A percentile compares a stretch with the other conserved stretches of the same genome.
Evolutionary conservation across 225 moss, liverwort and hornwort genomes (phyloP).

Genomic region (Bryoerythrophyllum caledonicum): DNA sequence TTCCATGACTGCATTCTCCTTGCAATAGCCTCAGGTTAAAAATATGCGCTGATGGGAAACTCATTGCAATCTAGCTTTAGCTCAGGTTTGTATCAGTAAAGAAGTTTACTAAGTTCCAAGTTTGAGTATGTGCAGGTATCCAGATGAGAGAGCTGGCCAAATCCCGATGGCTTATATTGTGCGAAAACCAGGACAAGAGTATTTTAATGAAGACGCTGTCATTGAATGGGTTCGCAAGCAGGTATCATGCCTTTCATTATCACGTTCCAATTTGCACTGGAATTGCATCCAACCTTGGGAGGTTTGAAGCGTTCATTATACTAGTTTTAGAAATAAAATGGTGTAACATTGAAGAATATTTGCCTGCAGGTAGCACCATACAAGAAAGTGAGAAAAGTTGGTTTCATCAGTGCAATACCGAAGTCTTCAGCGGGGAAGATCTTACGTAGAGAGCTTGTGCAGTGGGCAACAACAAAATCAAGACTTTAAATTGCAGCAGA

Average conservation of each 20-base stretch:
- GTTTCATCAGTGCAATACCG: slow-evolving; percentile 25
- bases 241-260: neutral
- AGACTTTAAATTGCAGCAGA: no score
- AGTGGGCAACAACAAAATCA: slow-evolving; percentile 16
- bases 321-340: neutral
- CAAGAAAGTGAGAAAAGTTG: slow-evolving; percentile 27
- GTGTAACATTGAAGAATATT: neutral
- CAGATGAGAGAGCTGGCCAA: slow-evolving; percentile 42
- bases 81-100: neutral
- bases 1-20: neutral
- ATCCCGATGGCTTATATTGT: slow-evolving; percentile 50
- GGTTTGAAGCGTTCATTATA: neutral
- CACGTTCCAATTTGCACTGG: neutral
- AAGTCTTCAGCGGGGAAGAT: slow-evolving; percentile 35
- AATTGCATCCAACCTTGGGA: no score
- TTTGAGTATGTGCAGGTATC: slow-evolving; percentile 26
- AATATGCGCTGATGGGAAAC: neutral
- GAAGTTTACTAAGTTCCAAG: no score
- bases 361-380: slow-evolving; percentile 18
- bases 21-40: neutral
- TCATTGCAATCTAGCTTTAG: neutral
- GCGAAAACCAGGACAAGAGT: slow-evolving; percentile 17
- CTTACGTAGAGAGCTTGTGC: slow-evolving; percentile 23
- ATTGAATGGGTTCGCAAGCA: slow-evolving; percentile 31
- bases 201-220: slow-evolving; percentile 10